Evolutionary conservation across 2,329 filamentous ascomycete genomes (phyloP).

Genomic region (Aureobasidium uvarum): DNA sequence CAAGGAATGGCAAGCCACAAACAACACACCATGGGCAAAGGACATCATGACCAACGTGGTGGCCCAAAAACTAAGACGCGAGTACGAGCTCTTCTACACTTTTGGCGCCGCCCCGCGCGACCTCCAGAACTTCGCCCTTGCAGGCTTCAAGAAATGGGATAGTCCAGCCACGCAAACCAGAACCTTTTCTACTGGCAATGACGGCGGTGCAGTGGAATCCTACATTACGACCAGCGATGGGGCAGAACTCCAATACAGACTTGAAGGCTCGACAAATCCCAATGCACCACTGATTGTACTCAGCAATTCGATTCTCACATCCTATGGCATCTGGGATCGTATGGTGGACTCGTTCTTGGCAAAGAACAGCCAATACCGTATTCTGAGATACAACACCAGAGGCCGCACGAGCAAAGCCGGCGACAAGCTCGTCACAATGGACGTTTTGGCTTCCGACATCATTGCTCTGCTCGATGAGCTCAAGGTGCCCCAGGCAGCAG

Average conservation of each 20-base stretch:
- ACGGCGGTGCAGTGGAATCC: constrained; percentile 60
- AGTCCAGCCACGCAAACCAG: constrained; percentile 56
- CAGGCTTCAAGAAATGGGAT: constrained; percentile 52
- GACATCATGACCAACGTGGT: constrained; percentile 61
- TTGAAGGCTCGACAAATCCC: constrained; percentile 68
- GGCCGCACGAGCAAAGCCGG: constrained; percentile 56
- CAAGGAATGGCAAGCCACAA: constrained; percentile 61
- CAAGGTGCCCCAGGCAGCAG: constrained; percentile 63
- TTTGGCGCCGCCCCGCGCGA: constrained; percentile 75
- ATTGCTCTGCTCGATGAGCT: constrained; percentile 64
- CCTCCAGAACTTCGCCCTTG: constrained; percentile 56
- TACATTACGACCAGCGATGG: constrained; percentile 67
- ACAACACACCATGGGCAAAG: constrained; percentile 60
- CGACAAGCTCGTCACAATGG: constrained; percentile 52
- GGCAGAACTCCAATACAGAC: constrained; percentile 66
- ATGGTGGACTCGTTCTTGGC: constrained; percentile 62
- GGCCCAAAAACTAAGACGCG: constrained; percentile 56
- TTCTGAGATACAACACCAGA: constrained; percentile 75
- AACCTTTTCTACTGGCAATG: constrained; percentile 52
- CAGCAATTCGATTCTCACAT: constrained; percentile 76
- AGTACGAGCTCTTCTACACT: constrained; percentile 72
- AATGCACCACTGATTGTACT: constrained; percentile 71
- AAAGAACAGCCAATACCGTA: constrained; percentile 61
- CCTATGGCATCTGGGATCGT: constrained; percentile 76
- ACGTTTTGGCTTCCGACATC: constrained; percentile 67